Evolutionary conservation across 345 rosid genomes (phyloP).

Genomic region (Eucalyptus microcorys): DNA sequence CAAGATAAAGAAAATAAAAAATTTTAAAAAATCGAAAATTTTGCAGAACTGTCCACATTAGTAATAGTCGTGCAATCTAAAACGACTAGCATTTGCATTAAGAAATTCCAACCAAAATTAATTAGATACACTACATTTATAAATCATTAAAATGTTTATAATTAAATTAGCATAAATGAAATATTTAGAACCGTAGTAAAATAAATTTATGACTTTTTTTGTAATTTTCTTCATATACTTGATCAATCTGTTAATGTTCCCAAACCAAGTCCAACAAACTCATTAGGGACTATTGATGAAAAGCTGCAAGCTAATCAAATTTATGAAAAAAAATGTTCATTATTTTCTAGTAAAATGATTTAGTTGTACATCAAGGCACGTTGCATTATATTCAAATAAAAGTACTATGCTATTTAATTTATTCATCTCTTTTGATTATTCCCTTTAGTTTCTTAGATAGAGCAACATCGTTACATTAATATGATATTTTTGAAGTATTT

Average conservation of each 20-base stretch:
- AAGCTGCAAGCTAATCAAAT: neutral
- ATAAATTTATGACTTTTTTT: too few species aligned
- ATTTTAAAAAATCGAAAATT: too few species aligned
- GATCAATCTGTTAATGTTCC: too few species aligned
- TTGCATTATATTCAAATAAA: neutral
- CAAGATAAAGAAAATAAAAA: too few species aligned
- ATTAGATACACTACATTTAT: neutral
- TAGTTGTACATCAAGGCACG: neutral
- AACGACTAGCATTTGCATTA: neutral
- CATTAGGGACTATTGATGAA: neutral
- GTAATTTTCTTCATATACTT: too few species aligned
- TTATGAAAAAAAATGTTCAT: neutral
- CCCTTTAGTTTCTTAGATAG: neutral
- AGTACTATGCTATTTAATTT: neutral
- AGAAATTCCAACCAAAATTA: neutral
- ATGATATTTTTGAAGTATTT: neutral
- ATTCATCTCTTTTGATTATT: neutral
- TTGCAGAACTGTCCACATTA: neutral
- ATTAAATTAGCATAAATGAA: neutral
- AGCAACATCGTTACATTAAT: neutral
- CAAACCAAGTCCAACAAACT: neutral
- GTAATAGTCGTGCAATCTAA: neutral
- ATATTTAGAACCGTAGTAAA: accelerated
- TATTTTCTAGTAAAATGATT: neutral
- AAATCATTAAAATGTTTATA: neutral